Evolutionary conservation across 495 filamentous ascomycete genomes (phyloP), one percentile per base, ranked within the genome.

Genomic region (Penicillium macrosclerotiorum): DNA sequence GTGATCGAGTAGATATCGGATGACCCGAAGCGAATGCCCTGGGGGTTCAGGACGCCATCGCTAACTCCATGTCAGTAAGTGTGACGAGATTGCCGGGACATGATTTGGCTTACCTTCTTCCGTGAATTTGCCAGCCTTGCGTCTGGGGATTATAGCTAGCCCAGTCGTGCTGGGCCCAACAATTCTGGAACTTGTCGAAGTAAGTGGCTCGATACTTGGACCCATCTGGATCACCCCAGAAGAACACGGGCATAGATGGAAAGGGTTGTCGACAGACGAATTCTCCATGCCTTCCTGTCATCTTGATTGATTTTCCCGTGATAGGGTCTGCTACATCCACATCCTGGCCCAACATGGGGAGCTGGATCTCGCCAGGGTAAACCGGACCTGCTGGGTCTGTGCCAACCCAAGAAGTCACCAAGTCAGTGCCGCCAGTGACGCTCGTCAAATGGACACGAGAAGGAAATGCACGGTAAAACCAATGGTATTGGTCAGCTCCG

Each of bases 381-480:
- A 90, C 68, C 77, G 84, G 17, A 63, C 71, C 30, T 85, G 70
- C 6, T 72, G 83, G 56, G 82, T 87, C 59, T 77, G 77, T 49
- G 64, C 59, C 46, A 72, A 88, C 88, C 82, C 52, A 90, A 81
- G 51, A 80, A 79, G 19, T 82, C 78, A 33, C 83, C 77, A 47
- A 84, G 65, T 90, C 86, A 4, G 85, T 90, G 34, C 84, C 85
- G 19, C 86, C 86, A 4, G 82, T 81, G 33, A 89, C 81, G 59
- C 88, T 90, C 30, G 59, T 71, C 1, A 89, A 72, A n/a, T 85
- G 83, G 2, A 81, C 73, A 48, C 59, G 47, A 1, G 70, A 22
- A 0, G 85, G 84, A 59, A 90, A 90, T 13, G 70, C 83, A 58
- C 86, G 83, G 62, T 88, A 88, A 67, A 89, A 87, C 84, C 83